A percentile compares a stretch with the other conserved stretches of the same genome.
Conservation (phyloP, 1,139 yeast species). For the Hyphopichia burtonii region DNA sequence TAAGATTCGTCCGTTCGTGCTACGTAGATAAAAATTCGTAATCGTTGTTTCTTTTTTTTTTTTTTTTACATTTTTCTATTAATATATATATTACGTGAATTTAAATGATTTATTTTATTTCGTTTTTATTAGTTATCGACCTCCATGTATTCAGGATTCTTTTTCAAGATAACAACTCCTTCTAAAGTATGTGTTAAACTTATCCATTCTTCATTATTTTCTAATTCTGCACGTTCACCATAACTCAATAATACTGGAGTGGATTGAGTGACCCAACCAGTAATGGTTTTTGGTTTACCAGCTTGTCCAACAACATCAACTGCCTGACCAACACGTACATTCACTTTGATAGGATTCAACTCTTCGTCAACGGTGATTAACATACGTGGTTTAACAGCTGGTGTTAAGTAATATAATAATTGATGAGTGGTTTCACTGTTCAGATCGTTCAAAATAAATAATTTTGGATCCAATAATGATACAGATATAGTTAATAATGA, state of each 20-base stretch:
- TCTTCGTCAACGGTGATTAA: slow-evolving; percentile 89
- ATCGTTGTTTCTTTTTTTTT: too few relatives aligned
- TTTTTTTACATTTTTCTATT: too few relatives aligned
- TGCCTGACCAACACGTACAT: slow-evolving; percentile 97
- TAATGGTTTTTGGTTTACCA: slow-evolving; percentile 96
- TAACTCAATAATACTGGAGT: slow-evolving; percentile 92
- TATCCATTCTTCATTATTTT: slow-evolving; percentile 83
- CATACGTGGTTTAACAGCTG: slow-evolving; percentile 92
- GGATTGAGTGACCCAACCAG: slow-evolving; percentile 99
- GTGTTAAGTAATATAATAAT: slow-evolving; percentile 80
- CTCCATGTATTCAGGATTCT: slow-evolving; percentile 86
- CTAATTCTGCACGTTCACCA: slow-evolving; percentile 97
- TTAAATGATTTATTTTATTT: not conserved
- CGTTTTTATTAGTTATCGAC: slow-evolving; percentile 40
- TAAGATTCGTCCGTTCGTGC: too few relatives aligned
- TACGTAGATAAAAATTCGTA: too few relatives aligned
- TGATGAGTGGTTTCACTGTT: slow-evolving; percentile 64
- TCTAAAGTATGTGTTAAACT: slow-evolving; percentile 81
- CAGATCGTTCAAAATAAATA: slow-evolving; percentile 54
- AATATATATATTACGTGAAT: not conserved
- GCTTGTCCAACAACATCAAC: slow-evolving; percentile 99
- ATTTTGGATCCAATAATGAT: slow-evolving; percentile 80
- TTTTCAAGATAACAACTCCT: slow-evolving; percentile 88
- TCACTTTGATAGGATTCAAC: slow-evolving; percentile 84
- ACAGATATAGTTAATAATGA: slow-evolving; percentile 84